phyloP scores from a whole-genome alignment of 2,329 filamentous ascomycete species.

The Gliomastix tumulicola region DNA sequence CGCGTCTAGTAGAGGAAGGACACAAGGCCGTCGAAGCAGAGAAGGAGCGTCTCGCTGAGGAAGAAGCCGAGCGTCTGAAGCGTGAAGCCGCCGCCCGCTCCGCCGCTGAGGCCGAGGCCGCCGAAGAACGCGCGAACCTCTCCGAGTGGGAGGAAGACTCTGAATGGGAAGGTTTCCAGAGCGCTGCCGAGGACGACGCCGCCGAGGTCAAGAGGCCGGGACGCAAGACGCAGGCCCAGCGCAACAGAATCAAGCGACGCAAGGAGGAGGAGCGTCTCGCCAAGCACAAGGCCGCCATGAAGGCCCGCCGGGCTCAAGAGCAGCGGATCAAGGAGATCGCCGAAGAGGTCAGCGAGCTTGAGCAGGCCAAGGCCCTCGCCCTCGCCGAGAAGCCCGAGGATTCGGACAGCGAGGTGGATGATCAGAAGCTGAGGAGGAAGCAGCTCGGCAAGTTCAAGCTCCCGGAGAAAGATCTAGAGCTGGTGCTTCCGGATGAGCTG shows the following conservation, averaged over 20 bases:
- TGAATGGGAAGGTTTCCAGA: slow-evolving; percentile 86
- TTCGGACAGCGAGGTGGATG: slow-evolving; percentile 46
- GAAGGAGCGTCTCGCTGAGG: slow-evolving; percentile 61
- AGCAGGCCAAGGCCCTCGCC: slow-evolving; percentile 38
- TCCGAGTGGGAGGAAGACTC: slow-evolving; percentile 80
- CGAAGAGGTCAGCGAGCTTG: slow-evolving; percentile 52
- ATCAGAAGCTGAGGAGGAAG: slow-evolving; percentile 59
- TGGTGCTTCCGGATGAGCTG: slow-evolving; percentile 77
- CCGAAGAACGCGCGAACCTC: slow-evolving; percentile 56
- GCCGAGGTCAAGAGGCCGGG: slow-evolving; percentile 61
- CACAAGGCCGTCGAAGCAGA: slow-evolving; percentile 75
- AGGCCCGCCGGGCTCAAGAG: slow-evolving; percentile 65
- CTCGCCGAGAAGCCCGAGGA: slow-evolving; percentile 28
- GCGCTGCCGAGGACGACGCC: slow-evolving; percentile 60
- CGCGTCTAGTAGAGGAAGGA: slow-evolving; percentile 66
- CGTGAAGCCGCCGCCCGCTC: slow-evolving; percentile 63
- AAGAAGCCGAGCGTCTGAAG: slow-evolving; percentile 59
- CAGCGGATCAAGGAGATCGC: slow-evolving; percentile 66
- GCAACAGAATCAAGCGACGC: slow-evolving; percentile 81
- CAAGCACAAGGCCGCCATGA: slow-evolving; percentile 70
- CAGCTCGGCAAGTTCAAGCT: slow-evolving; percentile 68
- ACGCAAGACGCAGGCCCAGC: slow-evolving; percentile 78
- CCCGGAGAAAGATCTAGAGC: slow-evolving; percentile 72
- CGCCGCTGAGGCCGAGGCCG: slow-evolving; percentile 68
- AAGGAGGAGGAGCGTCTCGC: slow-evolving; percentile 78